Evolutionary conservation across 176 grass and related monocot genomes (phyloP), one percentile per base, ranked within the genome.

Genomic region (Chloris gayana): DNA sequence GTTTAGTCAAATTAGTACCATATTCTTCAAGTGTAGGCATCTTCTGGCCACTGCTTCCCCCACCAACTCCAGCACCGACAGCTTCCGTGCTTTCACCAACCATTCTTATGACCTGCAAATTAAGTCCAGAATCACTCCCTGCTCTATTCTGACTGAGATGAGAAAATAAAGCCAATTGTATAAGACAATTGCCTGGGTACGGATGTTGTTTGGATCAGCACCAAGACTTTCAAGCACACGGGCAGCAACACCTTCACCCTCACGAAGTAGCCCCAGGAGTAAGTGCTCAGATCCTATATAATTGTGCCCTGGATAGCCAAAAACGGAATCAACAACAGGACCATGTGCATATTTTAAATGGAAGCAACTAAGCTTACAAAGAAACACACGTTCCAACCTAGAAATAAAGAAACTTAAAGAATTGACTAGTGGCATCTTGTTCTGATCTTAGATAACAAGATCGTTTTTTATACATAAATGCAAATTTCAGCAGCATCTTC

Each of bases 11-110:
- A 85, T 93, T 99, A 86, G 96, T 99, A 71, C 96, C 96, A 22
- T 99, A 99, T 72, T 99, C 96, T 83, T 99, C 96, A 66, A 99
- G 96, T 21, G 96, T 99, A 9, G 96, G 96, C 92, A 95, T 93
- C 85, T 99, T 99, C 84, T 93, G 90, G 7, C 96, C 92, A 79
- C 95, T 93, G 66, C 88, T 92, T 72, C 90, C 95, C 22, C 95
- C 95, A 31, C 92, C 95, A 88, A 98, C 92, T 77, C 88, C 92
- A 70, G 92, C 95, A 85, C 95, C 92, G 41, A 95, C 88, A 59
- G 90, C 90, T 91, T 99, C 96, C 5, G 96, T 89, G 67, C 90
- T 99, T 84, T 99, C 96, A 29, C 96, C 96, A 73, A 99, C 90
- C 96, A 99, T 99, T 85, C 96, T 78, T 91, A 99, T 99, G 56